These are phyloP conservation scores for Emmonsiellopsis sp. DNA, from an alignment of 2,329 filamentous ascomycete species.

Conservation along the genomic window DNA sequence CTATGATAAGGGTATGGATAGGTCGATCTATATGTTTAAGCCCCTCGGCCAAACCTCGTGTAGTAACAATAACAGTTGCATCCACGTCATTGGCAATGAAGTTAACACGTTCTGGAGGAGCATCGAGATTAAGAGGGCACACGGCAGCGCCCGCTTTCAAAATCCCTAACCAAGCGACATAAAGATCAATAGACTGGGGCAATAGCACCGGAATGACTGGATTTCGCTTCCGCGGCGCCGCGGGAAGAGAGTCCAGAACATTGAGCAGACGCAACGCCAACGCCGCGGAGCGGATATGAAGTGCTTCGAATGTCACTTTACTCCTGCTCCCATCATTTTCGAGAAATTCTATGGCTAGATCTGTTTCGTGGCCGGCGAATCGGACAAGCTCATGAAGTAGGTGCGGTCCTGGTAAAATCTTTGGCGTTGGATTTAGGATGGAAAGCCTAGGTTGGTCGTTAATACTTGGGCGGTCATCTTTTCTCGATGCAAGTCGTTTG, in stretches of 20 bases:
- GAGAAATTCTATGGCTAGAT: constrained; percentile 56
- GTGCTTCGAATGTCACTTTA: constrained; percentile 50
- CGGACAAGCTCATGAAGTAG: constrained; percentile 57
- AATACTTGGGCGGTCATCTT: not conserved
- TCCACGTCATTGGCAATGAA: constrained; percentile 74
- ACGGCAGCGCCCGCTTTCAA: constrained; percentile 77
- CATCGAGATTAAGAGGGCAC: constrained; percentile 72
- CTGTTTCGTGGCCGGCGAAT: constrained; percentile 21
- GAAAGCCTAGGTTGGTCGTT: constrained; percentile 32
- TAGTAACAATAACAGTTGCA: constrained; percentile 60
- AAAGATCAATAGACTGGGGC: constrained; percentile 67
- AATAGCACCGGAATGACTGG: constrained; percentile 64
- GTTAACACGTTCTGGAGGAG: constrained; percentile 62
- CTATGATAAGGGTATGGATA: constrained; percentile 23
- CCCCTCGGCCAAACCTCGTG: constrained; percentile 19
- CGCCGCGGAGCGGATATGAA: constrained; percentile 49
- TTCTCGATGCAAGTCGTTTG: constrained; percentile 12
- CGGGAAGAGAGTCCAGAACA: constrained; percentile 16
- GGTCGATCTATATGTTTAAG: constrained; percentile 13
- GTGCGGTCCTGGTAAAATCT: constrained; percentile 42
- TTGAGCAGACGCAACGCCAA: constrained; percentile 44
- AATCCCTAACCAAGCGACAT: constrained; percentile 66
- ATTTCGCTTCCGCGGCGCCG: constrained; percentile 5
- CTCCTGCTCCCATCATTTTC: constrained; percentile 36
- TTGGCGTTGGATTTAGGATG: constrained; percentile 49